Conservation (phyloP, 768 basidiomycete species). For the Tephrocybe sp. region DNA sequence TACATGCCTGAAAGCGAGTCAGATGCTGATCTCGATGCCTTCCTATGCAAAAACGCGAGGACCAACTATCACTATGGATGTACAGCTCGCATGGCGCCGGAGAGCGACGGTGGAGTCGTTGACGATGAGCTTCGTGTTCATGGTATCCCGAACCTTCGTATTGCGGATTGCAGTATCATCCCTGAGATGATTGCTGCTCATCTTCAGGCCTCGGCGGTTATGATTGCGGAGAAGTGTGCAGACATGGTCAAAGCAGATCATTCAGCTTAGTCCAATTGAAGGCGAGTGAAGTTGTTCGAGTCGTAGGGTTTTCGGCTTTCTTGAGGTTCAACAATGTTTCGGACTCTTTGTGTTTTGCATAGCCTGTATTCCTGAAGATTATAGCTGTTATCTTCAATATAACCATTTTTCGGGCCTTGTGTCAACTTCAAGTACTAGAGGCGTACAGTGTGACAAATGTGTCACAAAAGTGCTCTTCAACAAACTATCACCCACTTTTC, state of each 20-base stretch:
- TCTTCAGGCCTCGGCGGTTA: constrained; percentile 15
- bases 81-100: constrained; percentile 35
- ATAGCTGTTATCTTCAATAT: too few relatives aligned
- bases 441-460: too few relatives aligned
- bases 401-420: too few relatives aligned
- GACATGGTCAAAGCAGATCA: constrained; percentile 3
- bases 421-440: too few relatives aligned
- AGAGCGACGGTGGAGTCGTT: constrained; percentile 23
- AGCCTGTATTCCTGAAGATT: too few relatives aligned
- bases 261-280: background rate
- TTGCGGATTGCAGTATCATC: constrained; percentile 20
- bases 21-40: constrained; percentile 30
- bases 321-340: too few relatives aligned
- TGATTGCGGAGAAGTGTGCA: constrained; percentile 22
- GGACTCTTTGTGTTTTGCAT: too few relatives aligned
- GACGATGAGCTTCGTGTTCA: constrained; percentile 22
- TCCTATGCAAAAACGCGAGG: constrained; percentile 19
- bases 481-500: too few relatives aligned
- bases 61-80: constrained; percentile 35
- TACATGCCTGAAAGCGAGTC: constrained; percentile 23
- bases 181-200: constrained; percentile 17
- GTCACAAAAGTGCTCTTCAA: too few relatives aligned
- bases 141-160: constrained; percentile 18
- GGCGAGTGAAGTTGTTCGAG: too few relatives aligned
- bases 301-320: too few relatives aligned